Evolutionary conservation across 768 basidiomycete species (phyloP), one percentile per base, ranked within the genome.

Genomic region (Pleurotus cornucopiae): DNA sequence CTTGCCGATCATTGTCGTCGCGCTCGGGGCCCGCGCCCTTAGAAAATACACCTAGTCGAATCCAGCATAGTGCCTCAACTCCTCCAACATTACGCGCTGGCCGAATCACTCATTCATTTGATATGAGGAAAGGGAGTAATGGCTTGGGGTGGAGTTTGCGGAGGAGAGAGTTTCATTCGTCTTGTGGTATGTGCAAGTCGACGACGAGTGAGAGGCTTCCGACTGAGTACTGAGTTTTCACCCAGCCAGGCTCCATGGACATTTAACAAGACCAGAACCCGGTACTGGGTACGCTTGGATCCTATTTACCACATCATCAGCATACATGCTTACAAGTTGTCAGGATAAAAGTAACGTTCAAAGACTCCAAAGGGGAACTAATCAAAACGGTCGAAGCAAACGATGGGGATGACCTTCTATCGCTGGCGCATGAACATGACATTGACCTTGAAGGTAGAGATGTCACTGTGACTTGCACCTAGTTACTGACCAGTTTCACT

Each of bases 391-490:
- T 97, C 6, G 91, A 98, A 67, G 96, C 81, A 2, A 94, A 89
- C 67, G 94, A 95, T 64, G 97, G 95, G 9, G 96, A 99, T 66
- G 93, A 97, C 66, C 73, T 99, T 38, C 74, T 99, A 34, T 85
- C 86, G 20, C 76, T 99, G 54, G 94, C 95, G 4, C 94, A 97
- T 65, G 95, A 97, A 69, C 85, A 96, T 66, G 96, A 98, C 63
- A 83, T 99, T 54, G 96, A 98, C 67, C 77, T 98, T 16, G 96
- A 98, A 78, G 95, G 95, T 92, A 60, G 58, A 79, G 67, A 34
- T 37, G 52, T 39, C 34, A 14, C n/a, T 11, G 6, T 23, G 40
- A n/a, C 25, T 39, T 49, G 49, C 43, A 54, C 34, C 52, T 46
- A 43, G 51, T 25, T 43, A 49, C 25, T 39, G 26, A 56, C 30